These are phyloP conservation scores for Tetrapisispora namnaoensis DNA, from an alignment of 805 yeast species.

Conservation along the genomic window DNA sequence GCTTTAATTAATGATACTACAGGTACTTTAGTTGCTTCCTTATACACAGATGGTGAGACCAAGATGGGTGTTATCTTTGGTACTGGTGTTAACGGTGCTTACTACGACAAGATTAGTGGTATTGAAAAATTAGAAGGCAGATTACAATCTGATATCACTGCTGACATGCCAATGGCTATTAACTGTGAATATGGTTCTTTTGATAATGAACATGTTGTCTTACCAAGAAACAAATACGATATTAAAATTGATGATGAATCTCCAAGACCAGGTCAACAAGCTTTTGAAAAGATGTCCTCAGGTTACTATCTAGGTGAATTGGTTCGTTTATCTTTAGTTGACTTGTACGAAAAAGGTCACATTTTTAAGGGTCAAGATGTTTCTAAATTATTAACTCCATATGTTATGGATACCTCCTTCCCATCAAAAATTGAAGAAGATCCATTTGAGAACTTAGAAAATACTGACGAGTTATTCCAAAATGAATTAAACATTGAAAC, in stretches of 20 bases:
- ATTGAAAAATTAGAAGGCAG: conserved; percentile 76
- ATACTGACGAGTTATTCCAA: conserved; percentile 59
- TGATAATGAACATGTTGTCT: conserved; percentile 73
- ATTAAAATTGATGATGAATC: conserved; percentile 68
- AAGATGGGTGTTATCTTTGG: conserved; percentile 95
- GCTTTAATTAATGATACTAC: conserved; percentile 95
- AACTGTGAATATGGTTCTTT: conserved; percentile 98
- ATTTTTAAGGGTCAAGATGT: conserved; percentile 66
- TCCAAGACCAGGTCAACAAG: conserved; percentile 94
- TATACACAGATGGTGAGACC: conserved; percentile 80
- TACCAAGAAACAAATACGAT: conserved; percentile 90
- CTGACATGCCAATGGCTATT: conserved; percentile 77
- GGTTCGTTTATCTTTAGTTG: conserved; percentile 68
- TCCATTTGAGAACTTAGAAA: conserved; percentile 73
- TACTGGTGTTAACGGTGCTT: conserved; percentile 96
- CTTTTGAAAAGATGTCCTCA: conserved; percentile 94
- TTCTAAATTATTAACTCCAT: conserved; percentile 49
- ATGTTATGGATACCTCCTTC: conserved; percentile 80
- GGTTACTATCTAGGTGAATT: conserved; percentile 95
- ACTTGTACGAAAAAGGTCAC: conserved; percentile 52
- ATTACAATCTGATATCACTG: conserved; percentile 51
- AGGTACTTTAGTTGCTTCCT: conserved; percentile 92
- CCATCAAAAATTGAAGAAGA: conserved; percentile 84
- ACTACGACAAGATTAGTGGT: conserved; percentile 63
- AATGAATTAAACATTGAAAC: conserved; percentile 51